Percentiles rank a stretch among this genome's conserved stretches.
Evolutionary conservation across 1,284 basidiomycete species (phyloP).

Genomic region (Papiliotrema fonsecae): DNA sequence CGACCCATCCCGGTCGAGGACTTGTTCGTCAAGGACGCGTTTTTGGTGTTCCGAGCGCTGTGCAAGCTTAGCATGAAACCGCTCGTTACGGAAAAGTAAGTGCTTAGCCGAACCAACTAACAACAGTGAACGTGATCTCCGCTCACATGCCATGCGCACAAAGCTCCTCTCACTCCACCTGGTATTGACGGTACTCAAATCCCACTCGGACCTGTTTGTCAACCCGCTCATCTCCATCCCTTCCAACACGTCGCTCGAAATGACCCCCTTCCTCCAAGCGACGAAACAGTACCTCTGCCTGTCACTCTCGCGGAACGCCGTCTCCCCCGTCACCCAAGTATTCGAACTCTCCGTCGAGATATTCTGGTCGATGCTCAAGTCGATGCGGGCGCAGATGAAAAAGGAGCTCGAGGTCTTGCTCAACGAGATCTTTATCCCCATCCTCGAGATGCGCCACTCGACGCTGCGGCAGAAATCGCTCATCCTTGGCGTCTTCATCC

Average conservation of each 20-base stretch:
- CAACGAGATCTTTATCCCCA: slow-evolving; percentile 98
- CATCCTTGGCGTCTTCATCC: slow-evolving; percentile 77
- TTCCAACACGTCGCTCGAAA: slow-evolving; percentile 77
- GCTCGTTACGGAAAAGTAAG: slow-evolving; percentile 81
- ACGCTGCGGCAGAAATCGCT: slow-evolving; percentile 91
- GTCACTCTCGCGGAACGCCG: slow-evolving; percentile 88
- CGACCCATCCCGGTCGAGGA: slow-evolving; percentile 55
- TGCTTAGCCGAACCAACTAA: slow-evolving; percentile 5
- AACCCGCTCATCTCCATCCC: slow-evolving; percentile 81
- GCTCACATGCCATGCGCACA: slow-evolving; percentile 92
- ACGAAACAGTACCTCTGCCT: slow-evolving; percentile 93
- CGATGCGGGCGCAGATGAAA: slow-evolving; percentile 95
- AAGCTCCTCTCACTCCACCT: slow-evolving; percentile 90
- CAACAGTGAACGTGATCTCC: slow-evolving; percentile 78
- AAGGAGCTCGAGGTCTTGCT: slow-evolving; percentile 99
- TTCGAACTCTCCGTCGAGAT: slow-evolving; percentile 98
- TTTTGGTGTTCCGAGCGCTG: slow-evolving; percentile 88
- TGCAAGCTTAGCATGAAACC: slow-evolving; percentile 99
- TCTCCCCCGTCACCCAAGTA: slow-evolving; percentile 91
- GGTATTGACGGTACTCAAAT: slow-evolving; percentile 84
- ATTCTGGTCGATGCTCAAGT: slow-evolving; percentile 91
- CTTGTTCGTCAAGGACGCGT: slow-evolving; percentile 90
- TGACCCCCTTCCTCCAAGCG: slow-evolving; percentile 82
- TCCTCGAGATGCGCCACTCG: slow-evolving; percentile 95
- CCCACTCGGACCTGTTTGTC: slow-evolving; percentile 82